Evolutionary conservation across 2,329 filamentous ascomycete genomes (phyloP).

Genomic region (Venturiaceae sp.): DNA sequence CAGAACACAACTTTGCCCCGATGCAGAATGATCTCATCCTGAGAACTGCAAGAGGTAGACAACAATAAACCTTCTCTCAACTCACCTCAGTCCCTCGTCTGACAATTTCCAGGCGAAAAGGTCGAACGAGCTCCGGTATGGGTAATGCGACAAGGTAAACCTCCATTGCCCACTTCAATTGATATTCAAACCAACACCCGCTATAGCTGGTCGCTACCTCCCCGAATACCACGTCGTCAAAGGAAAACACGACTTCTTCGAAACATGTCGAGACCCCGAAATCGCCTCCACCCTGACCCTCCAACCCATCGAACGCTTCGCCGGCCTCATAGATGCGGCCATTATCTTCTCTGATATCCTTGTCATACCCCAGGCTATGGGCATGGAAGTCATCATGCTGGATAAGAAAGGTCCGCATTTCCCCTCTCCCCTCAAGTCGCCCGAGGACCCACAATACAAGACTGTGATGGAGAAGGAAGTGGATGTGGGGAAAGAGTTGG

Average conservation of each 20-base stretch:
- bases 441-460: conserved; percentile 74
- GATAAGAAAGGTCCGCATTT: conserved; percentile 97
- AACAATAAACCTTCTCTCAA: not conserved
- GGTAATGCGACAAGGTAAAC: conserved; percentile 96
- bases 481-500: conserved; percentile 75
- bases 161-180: not conserved
- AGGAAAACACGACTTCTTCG: conserved; percentile 86
- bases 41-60: conserved; percentile 76
- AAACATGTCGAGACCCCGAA: conserved; percentile 89
- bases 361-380: conserved; percentile 94
- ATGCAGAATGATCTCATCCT: conserved; percentile 89
- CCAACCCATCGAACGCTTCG: conserved; percentile 87
- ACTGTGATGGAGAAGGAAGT: conserved; percentile 67
- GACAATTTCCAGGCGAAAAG: conserved; percentile 55
- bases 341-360: conserved; percentile 99
- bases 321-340: conserved; percentile 83
- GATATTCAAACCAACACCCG: conserved; percentile 8
- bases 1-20: conserved; percentile 56
- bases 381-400: conserved; percentile 97
- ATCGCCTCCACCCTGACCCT: conserved; percentile 88
- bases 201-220: conserved; percentile 81
- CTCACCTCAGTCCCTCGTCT: conserved; percentile 4
- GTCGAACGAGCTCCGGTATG: conserved; percentile 93
- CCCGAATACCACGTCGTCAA: conserved; percentile 97
- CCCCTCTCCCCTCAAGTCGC: conserved; percentile 69